Conservation (phyloP, 257 asterid species). For the Thymus quinquecostatus region DNA sequence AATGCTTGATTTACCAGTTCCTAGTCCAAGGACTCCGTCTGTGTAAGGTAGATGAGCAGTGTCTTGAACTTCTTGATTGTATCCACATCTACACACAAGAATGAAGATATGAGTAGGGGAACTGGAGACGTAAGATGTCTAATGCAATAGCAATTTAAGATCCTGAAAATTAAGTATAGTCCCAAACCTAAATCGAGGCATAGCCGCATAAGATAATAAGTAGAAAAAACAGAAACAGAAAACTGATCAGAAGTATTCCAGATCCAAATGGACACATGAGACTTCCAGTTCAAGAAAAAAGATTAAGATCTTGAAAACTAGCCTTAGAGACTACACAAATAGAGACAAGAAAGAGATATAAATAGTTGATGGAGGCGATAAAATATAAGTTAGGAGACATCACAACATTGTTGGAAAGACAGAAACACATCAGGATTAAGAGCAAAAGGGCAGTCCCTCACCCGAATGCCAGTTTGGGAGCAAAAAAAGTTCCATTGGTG, state of each 20-base stretch:
- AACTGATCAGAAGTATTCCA: too few relatives aligned
- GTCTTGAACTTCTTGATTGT: conserved; percentile 74
- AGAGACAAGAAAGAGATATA: too few relatives aligned
- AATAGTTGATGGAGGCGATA: too few relatives aligned
- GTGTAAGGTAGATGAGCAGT: conserved; percentile 54
- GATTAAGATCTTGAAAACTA: too few relatives aligned
- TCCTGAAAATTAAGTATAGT: not conserved
- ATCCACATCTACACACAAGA: conserved; percentile 73
- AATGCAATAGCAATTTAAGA: not conserved
- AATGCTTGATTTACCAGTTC: conserved; percentile 78
- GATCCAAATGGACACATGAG: too few relatives aligned
- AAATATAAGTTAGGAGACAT: not conserved
- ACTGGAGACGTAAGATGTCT: not conserved
- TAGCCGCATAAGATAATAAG: too few relatives aligned
- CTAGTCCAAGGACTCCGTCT: conserved; percentile 96
- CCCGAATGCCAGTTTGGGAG: conserved; percentile 83
- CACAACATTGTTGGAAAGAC: not conserved
- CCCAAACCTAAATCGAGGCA: conserved; percentile 54
- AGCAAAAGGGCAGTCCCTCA: conserved; percentile 29
- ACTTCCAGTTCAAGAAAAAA: too few relatives aligned
- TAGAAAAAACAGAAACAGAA: too few relatives aligned
- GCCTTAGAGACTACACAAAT: too few relatives aligned
- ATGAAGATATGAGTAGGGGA: not conserved
- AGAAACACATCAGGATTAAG: not conserved
- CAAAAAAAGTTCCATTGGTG: conserved; percentile 55